phyloP scores from a whole-genome alignment of 2,329 filamentous ascomycete species.

The Phialophora expanda region DNA sequence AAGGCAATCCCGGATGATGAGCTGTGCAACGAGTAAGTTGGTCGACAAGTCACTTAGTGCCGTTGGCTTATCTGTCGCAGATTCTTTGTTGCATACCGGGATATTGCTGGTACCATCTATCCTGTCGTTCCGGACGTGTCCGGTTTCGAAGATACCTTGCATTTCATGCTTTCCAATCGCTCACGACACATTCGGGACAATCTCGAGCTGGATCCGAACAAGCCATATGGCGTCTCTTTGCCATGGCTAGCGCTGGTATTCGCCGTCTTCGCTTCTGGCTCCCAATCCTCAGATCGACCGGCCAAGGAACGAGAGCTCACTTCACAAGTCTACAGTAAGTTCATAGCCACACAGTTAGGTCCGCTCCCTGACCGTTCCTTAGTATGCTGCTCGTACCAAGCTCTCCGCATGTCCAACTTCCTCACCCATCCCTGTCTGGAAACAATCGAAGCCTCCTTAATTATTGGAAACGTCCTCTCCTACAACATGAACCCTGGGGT shows the following conservation, averaged over 20 bases:
- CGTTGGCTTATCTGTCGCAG: slow-evolving; percentile 40
- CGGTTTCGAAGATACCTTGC: slow-evolving; percentile 60
- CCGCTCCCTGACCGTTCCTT: neutral
- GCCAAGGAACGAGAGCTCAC: slow-evolving; percentile 66
- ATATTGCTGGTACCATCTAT: slow-evolving; percentile 65
- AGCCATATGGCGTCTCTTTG: slow-evolving; percentile 60
- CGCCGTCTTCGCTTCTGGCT: slow-evolving; percentile 66
- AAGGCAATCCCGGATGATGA: slow-evolving; percentile 64
- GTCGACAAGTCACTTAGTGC: neutral
- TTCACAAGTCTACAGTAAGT: slow-evolving; percentile 66
- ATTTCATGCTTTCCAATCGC: slow-evolving; percentile 60
- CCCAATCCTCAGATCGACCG: slow-evolving; percentile 63
- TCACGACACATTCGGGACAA: slow-evolving; percentile 47
- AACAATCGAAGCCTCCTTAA: slow-evolving; percentile 65
- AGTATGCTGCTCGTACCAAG: slow-evolving; percentile 70
- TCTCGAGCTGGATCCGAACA: slow-evolving; percentile 50
- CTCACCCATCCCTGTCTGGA: slow-evolving; percentile 65
- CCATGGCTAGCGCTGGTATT: slow-evolving; percentile 66
- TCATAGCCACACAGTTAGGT: neutral
- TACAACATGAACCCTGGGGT: slow-evolving; percentile 70
- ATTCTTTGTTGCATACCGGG: slow-evolving; percentile 63
- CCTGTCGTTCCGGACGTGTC: slow-evolving; percentile 64
- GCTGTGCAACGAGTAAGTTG: slow-evolving; percentile 58
- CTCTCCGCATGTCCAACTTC: slow-evolving; percentile 68
- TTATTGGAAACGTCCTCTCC: slow-evolving; percentile 66